Base-by-base conservation (phyloP, 2,329 filamentous ascomycete genomes). In the Chaetomiaceae sp. region DNA sequence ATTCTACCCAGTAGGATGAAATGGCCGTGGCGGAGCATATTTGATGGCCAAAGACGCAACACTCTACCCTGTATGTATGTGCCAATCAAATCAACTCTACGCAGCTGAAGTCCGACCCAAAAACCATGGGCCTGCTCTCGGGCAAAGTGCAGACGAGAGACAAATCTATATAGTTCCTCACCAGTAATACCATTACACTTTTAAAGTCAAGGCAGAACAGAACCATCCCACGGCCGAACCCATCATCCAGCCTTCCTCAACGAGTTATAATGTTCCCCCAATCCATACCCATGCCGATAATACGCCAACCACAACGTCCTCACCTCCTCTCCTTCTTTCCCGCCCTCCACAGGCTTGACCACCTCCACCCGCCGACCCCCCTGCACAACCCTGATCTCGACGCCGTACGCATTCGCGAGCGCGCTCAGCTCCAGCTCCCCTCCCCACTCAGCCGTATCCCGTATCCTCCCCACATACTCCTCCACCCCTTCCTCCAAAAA, bases 201-300 rank as follows among this genome's bases (percentile, higher is more conserved):
- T n/a, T n/a, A n/a, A n/a, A n/a, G n/a, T n/a, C n/a, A n/a, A n/a
- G n/a, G n/a, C n/a, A n/a, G n/a, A n/a, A n/a, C n/a, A n/a, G n/a
- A n/a, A n/a, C n/a, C n/a, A n/a, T n/a, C n/a, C n/a, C n/a, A n/a
- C n/a, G n/a, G n/a, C n/a, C n/a, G n/a, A n/a, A n/a, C n/a, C n/a
- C n/a, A n/a, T n/a, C n/a, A n/a, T n/a, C n/a, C n/a, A n/a, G n/a
- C 40, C 54, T 50, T 61, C 61, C 81, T 71, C 67, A 99, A 71
- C 48, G 91, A 95, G 68, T 99, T 99, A 72, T 99, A 99, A 72
- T 99, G 94, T 74, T 97, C 94, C 11, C 94, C 94, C 45, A 99
- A 74, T 1, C 92, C 92, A 69, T 95, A 97, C 44, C 89, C 89
- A 73, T 96, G 90, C 63, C 88, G 80, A 71, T 97, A 97, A 70